A percentile compares a stretch with the other conserved stretches of the same genome.
phyloP scores from a whole-genome alignment of 2,329 filamentous ascomycete genomes.

The Colletotrichum musicola region DNA sequence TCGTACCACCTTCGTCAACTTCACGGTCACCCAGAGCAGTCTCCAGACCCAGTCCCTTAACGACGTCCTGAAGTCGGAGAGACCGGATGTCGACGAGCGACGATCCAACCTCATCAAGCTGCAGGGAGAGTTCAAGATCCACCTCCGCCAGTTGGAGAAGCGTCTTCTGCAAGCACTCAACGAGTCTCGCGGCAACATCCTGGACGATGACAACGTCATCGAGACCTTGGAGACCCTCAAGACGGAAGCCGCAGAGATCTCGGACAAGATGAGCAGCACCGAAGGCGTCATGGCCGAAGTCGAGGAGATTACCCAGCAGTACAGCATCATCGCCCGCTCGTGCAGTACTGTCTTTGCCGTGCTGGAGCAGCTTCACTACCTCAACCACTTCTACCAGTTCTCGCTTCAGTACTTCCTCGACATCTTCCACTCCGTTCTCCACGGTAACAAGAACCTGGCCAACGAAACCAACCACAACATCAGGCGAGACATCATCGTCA shows the following conservation, averaged over 20 bases:
- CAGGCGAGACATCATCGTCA: conserved; percentile 90
- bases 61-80: conserved; percentile 96
- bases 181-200: conserved; percentile 95
- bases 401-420: conserved; percentile 98
- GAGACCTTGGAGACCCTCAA: conserved; percentile 98
- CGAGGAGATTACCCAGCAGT: conserved; percentile 93
- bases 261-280: conserved; percentile 94
- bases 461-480: conserved; percentile 80
- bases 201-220: conserved; percentile 98
- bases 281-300: conserved; percentile 99
- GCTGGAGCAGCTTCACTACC: conserved; percentile 94
- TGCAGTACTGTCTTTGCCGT: conserved; percentile 98
- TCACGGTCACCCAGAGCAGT: conserved; percentile 98
- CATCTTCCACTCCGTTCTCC: conserved; percentile 94
- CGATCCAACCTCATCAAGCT: conserved; percentile 98
- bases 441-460: conserved; percentile 79
- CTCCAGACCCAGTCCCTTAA: conserved; percentile 98
- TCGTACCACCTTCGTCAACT: conserved; percentile 98
- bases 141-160: conserved; percentile 95
- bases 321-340: conserved; percentile 91
- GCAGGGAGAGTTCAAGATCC: conserved; percentile 99
- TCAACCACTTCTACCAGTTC: conserved; percentile 99
- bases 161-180: conserved; percentile 94
- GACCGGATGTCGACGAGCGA: conserved; percentile 96
- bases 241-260: conserved; percentile 96